Evolutionary conservation across 2,329 filamentous ascomycete genomes (phyloP), one percentile per base, ranked within the genome.

Genomic region (Chaetomium strumarium): DNA sequence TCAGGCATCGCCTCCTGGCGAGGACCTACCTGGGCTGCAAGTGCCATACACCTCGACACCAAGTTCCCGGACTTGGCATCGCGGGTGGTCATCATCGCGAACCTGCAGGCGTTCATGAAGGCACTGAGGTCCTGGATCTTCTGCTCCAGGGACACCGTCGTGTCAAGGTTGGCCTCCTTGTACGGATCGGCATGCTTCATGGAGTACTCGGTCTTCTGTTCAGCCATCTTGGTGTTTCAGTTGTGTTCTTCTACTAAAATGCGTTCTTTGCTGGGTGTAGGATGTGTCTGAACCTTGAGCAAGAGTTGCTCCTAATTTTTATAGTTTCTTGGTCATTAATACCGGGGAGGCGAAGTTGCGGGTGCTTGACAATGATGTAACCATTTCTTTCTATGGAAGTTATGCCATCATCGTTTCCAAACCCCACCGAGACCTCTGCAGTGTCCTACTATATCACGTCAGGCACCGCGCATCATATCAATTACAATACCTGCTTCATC

Each of bases 61-160:
- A 96, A 74, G 46, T 83, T 76, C 12, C 84, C 85, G 0, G 76
- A 80, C 34, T 77, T 74, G 2, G 78, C 74, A 45, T 85, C 83
- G 46, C 84, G 78, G 19, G 90, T 95, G 9, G 90, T 93, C 82
- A 95, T 84, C 85, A 95, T 88, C 69, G 86, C 88, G 67, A 90
- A 95, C 72, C 95, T 95, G 74, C 78, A 80, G 57, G 77, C 75
- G 36, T 80, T 76, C 65, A 88, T 79, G 69, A 95, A 95, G 13
- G 75, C 72, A 62, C 77, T 74, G 37, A 95, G 78, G 55, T 87
- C 88, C 54, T 86, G 78, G 57, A 95, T 75, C 74, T 95, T 95
- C 58, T 88, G 79, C 61, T 87, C 79, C 33, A 90, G 70, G 3
- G 83, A 75, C 14, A 77, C 73, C 0, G 80, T 72, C 42, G 83